Base-by-base conservation (phyloP, 2,329 filamentous ascomycete species). In the Colletotrichum paranaense region DNA sequence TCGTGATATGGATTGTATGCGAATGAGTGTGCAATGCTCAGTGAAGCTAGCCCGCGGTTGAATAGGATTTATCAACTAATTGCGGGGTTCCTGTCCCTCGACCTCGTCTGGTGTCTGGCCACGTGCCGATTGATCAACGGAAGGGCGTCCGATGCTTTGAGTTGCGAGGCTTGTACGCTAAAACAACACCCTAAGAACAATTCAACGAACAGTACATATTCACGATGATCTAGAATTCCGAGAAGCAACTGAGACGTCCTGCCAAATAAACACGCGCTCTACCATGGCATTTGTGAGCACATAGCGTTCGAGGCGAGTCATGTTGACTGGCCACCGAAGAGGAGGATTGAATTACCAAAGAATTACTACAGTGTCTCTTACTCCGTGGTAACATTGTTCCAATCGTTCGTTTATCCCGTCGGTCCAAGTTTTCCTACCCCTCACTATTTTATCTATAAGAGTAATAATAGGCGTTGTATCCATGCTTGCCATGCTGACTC, bases 1-100 rank as follows among this genome's bases (percentile, higher is more conserved):
- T n/a, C 8, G 42, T n/a, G 42, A 49, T n/a, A 9, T 9, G 1
- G 1, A 8, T 49, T 19, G 5, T 42, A 22, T 19, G 19, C 1
- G 7, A n/a, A 19, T 22, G 19, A n/a, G 16, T 49, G 19, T 22
- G 38, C 42, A 76, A 30, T 81, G 80, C 30, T 78, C 78, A 0
- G 78, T 11, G 42, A 9, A 79, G 80, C 9, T 71, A 49, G 14
- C 19, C 38, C 49, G 16, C 19, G 38, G 56, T 22, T 3, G 30
- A 8, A 46, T 19, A 59, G 24, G 49, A 22, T 38, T 60, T 67
- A 4, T 46, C 49, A 24, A 19, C 26, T 24, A 22, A 22, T 3
- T 60, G 64, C 55, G 64, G 64, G 64, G 64, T n/a, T 55, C n/a
- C 63, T 19, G 22, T 49, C 19, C 52, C 42, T 35, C 38, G 32